Percentiles rank a stretch among this genome's conserved stretches.
These are phyloP conservation scores for Trametes versicolor DNA, from an alignment of 1,284 basidiomycete species.

Conservation along the genomic window DNA sequence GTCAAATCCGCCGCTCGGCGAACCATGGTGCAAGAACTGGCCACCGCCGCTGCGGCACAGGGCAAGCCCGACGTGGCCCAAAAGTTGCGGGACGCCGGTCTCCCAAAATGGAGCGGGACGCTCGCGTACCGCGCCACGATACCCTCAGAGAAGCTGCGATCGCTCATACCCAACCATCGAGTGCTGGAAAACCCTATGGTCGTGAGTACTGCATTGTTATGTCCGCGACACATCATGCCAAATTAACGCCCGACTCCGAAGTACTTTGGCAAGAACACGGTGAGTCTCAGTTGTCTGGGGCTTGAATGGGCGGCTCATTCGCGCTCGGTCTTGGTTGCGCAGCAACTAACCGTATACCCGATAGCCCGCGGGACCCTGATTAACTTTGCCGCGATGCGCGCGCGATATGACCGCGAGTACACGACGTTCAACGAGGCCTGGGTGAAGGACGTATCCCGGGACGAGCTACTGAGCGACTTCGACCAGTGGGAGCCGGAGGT, in stretches of 20 bases:
- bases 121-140: constrained; percentile 52
- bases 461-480: constrained; percentile 46
- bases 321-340: constrained; percentile 5
- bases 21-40: constrained; percentile 38
- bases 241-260: constrained; percentile 30
- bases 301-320: background rate
- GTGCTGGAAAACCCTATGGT: constrained; percentile 46
- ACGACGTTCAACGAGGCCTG: constrained; percentile 48
- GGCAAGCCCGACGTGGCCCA: constrained; percentile 33
- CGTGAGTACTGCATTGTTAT: constrained; percentile 42
- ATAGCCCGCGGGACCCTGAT: constrained; percentile 52
- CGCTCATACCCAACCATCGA: constrained; percentile 46
- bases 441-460: constrained; percentile 45
- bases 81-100: constrained; percentile 33
- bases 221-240: background rate
- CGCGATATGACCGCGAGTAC: constrained; percentile 47
- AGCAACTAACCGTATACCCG: constrained; percentile 58
- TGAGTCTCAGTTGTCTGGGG: constrained; percentile 24
- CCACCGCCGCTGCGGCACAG: constrained; percentile 28
- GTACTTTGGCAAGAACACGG: constrained; percentile 55
- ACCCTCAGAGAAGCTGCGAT: constrained; percentile 46
- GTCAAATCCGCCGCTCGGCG: constrained; percentile 46
- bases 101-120: constrained; percentile 53
- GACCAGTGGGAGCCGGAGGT: constrained; percentile 54
- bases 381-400: constrained; percentile 53